Percentiles rank a stretch among this genome's conserved stretches.
phyloP scores from a whole-genome alignment of 108 stramenopile genomes.

The Cyclotella atomus region DNA sequence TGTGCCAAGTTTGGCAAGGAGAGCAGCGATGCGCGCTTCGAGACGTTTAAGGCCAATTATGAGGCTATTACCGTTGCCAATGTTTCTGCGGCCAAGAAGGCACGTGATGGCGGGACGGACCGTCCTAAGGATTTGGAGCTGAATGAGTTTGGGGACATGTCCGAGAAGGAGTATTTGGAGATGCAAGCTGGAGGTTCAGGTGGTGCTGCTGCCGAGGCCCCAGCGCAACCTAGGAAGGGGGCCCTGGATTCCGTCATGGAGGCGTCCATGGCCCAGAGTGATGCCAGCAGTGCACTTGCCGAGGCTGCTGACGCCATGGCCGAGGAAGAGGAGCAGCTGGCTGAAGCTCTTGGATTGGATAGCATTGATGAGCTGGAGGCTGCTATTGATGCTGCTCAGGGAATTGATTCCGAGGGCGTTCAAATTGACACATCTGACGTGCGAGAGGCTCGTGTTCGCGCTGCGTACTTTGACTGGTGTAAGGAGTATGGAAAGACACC shows the following conservation, averaged over 20 bases:
- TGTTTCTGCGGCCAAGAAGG: slow-evolving; percentile 76
- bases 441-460: slow-evolving; percentile 84
- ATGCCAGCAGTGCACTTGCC: slow-evolving; percentile 69
- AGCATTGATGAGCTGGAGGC: slow-evolving; percentile 84
- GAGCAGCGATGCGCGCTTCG: slow-evolving; percentile 55
- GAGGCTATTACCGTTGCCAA: slow-evolving; percentile 82
- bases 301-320: slow-evolving; percentile 87
- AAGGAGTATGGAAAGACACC: slow-evolving; percentile 72
- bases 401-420: slow-evolving; percentile 75
- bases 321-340: slow-evolving; percentile 84
- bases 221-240: slow-evolving; percentile 54
- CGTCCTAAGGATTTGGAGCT: slow-evolving; percentile 63
- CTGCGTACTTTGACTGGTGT: slow-evolving; percentile 88
- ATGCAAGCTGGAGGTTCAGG: slow-evolving; percentile 44
- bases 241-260: slow-evolving; percentile 72
- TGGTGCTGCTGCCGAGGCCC: slow-evolving; percentile 5
- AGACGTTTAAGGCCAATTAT: slow-evolving; percentile 77
- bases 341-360: slow-evolving; percentile 70
- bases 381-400: slow-evolving; percentile 79
- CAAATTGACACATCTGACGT: slow-evolving; percentile 66
- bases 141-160: slow-evolving; percentile 83
- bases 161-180: slow-evolving; percentile 76
- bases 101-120: slow-evolving; percentile 60
- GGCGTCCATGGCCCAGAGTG: slow-evolving; percentile 72
- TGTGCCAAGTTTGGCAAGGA: slow-evolving; percentile 61